These are phyloP conservation scores for Aspergillus terreus DNA, from an alignment of 2,329 filamentous ascomycete species.

Conservation along the genomic window DNA sequence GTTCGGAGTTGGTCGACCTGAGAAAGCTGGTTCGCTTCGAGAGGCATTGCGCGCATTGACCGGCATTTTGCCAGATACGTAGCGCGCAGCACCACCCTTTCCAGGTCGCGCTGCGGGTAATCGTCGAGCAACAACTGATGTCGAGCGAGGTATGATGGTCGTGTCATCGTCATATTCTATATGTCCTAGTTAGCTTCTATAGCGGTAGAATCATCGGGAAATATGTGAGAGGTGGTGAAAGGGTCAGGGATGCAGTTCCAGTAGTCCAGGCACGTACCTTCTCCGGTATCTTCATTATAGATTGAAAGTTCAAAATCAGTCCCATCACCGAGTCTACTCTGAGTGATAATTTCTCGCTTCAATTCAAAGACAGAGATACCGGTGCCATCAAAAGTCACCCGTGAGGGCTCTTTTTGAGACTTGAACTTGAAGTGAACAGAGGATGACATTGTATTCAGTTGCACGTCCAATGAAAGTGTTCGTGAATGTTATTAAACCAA, in stretches of 20 bases:
- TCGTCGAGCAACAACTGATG: constrained; percentile 84
- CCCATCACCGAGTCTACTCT: constrained; percentile 89
- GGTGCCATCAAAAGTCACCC: constrained; percentile 95
- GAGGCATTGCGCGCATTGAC: constrained; percentile 77
- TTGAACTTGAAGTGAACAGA: constrained; percentile 99
- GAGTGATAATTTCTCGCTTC: constrained; percentile 96
- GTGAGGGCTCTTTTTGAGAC: constrained; percentile 90
- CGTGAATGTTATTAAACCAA: constrained; percentile 28
- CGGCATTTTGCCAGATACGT: constrained; percentile 95
- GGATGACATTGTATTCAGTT: constrained; percentile 71
- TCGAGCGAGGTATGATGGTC: constrained; percentile 92
- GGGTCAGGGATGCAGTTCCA: background rate
- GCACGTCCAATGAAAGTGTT: constrained; percentile 25
- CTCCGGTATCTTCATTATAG: constrained; percentile 84
- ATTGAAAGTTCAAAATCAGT: constrained; percentile 95
- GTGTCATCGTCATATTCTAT: constrained; percentile 97
- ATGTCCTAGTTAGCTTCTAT: background rate
- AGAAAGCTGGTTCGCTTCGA: constrained; percentile 57
- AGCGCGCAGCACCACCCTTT: constrained; percentile 85
- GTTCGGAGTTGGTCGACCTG: constrained; percentile 32
- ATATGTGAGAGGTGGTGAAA: background rate
- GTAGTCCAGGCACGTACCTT: constrained; percentile 59
- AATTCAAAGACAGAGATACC: constrained; percentile 97
- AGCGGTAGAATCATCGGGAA: background rate
- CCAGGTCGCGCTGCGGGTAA: constrained; percentile 80